A percentile compares a stretch with the other conserved stretches of the same genome.
These are phyloP conservation scores for Teratosphaeria viscida DNA, from an alignment of 2,329 filamentous ascomycete species.

Conservation along the genomic window DNA sequence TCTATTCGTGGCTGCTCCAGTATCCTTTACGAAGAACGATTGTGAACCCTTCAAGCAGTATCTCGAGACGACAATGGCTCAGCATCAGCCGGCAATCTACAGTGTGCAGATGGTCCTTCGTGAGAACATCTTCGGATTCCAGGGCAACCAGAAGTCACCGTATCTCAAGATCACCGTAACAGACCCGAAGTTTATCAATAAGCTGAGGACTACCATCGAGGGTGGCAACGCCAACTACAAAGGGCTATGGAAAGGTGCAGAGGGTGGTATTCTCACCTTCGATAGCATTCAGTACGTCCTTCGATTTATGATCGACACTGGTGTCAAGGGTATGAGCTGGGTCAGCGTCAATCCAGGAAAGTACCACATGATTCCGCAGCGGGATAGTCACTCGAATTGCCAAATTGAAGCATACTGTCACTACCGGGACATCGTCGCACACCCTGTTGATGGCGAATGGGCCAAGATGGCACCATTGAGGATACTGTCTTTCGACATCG, in stretches of 20 bases:
- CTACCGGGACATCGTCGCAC: slow-evolving; percentile 74
- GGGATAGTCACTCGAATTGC: slow-evolving; percentile 75
- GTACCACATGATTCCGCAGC: slow-evolving; percentile 58
- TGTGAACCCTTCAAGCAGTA: slow-evolving; percentile 68
- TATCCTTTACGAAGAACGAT: slow-evolving; percentile 68
- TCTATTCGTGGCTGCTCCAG: slow-evolving; percentile 80
- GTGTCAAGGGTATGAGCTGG: slow-evolving; percentile 96
- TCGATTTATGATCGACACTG: slow-evolving; percentile 95
- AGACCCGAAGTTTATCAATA: slow-evolving; percentile 74
- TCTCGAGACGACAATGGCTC: slow-evolving; percentile 68
- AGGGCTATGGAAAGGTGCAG: slow-evolving; percentile 66
- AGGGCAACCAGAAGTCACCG: slow-evolving; percentile 82
- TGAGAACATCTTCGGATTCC: slow-evolving; percentile 88
- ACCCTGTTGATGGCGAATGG: slow-evolving; percentile 87
- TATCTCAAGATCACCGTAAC: slow-evolving; percentile 90
- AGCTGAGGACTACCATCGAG: slow-evolving; percentile 66
- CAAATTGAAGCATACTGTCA: slow-evolving; percentile 87
- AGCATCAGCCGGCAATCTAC: slow-evolving; percentile 63
- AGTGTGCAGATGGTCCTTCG: slow-evolving; percentile 72
- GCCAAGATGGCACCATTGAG: slow-evolving; percentile 93
- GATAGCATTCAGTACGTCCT: slow-evolving; percentile 93
- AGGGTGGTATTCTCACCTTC: slow-evolving; percentile 73
- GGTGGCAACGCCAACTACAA: slow-evolving; percentile 75
- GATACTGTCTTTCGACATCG: slow-evolving; percentile 94
- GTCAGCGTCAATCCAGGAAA: slow-evolving; percentile 69